Conservation (phyloP, 257 asterid species). For the Oldenlandia corymbosa region DNA sequence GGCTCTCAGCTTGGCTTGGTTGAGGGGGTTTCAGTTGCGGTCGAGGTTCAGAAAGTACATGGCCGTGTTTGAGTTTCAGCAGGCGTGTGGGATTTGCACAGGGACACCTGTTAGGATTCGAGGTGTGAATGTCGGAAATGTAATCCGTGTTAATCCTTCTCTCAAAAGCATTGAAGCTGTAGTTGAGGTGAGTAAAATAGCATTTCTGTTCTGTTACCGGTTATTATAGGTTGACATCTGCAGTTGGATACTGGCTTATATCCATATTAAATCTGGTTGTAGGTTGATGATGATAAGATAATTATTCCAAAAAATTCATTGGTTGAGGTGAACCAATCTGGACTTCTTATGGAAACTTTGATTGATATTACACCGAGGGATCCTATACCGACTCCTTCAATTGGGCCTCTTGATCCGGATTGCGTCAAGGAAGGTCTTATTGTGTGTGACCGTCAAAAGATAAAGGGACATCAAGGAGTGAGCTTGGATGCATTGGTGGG, state of each 20-base stretch:
- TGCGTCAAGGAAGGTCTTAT: conserved; percentile 83
- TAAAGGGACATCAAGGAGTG: conserved; percentile 85
- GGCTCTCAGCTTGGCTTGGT: conserved; percentile 88
- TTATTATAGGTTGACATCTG: neutral
- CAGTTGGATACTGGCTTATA: neutral
- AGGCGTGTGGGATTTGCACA: conserved; percentile 85
- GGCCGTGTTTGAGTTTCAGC: conserved; percentile 85
- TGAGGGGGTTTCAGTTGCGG: conserved; percentile 84
- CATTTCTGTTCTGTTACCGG: conserved; percentile 4
- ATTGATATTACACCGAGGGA: conserved; percentile 86
- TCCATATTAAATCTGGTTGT: neutral
- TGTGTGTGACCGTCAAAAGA: conserved; percentile 81
- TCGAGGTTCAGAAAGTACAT: conserved; percentile 76
- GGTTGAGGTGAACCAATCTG: conserved; percentile 97
- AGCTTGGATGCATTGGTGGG: conserved; percentile 97
- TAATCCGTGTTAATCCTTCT: conserved; percentile 82
- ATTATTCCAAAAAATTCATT: conserved; percentile 83
- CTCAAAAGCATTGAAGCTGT: conserved; percentile 76
- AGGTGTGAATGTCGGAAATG: conserved; percentile 89
- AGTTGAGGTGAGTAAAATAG: conserved; percentile 59
- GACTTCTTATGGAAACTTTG: conserved; percentile 97
- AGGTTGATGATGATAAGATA: conserved; percentile 90
- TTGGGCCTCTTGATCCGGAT: conserved; percentile 73
- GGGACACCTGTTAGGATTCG: conserved; percentile 95
- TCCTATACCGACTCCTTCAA: conserved; percentile 78